A percentile compares a stretch with the other conserved stretches of the same genome.
phyloP scores from a whole-genome alignment of 768 basidiomycete genomes.

The Pulveroboletus sp. region DNA sequence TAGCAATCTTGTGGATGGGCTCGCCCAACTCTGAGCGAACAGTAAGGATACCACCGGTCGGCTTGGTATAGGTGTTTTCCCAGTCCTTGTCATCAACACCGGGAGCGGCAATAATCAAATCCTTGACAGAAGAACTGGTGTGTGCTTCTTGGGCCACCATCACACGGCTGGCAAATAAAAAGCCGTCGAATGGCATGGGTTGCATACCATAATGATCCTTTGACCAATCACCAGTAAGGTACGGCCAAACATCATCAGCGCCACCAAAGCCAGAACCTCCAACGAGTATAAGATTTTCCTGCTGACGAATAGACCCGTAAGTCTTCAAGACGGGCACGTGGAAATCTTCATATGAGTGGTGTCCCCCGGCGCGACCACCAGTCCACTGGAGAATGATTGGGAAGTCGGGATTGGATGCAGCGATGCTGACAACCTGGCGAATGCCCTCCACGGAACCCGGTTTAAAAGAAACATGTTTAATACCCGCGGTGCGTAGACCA shows the following conservation, averaged over 20 bases:
- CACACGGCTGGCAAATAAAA: constrained; percentile 93
- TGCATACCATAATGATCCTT: constrained; percentile 75
- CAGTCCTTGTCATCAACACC: constrained; percentile 88
- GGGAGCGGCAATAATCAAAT: constrained; percentile 91
- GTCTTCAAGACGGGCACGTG: constrained; percentile 93
- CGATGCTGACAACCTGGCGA: constrained; percentile 95
- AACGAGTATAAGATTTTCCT: constrained; percentile 84
- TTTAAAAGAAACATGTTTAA: constrained; percentile 97
- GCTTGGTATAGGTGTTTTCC: constrained; percentile 93
- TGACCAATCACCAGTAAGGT: constrained; percentile 96
- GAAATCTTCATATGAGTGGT: constrained; percentile 98
- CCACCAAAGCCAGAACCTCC: constrained; percentile 96
- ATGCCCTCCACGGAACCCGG: constrained; percentile 98
- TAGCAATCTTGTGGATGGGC: constrained; percentile 99
- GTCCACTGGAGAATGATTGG: constrained; percentile 99
- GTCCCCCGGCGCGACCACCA: constrained; percentile 96
- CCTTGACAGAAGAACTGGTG: constrained; percentile 91
- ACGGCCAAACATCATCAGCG: constrained; percentile 94
- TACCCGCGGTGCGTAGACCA: constrained; percentile 76
- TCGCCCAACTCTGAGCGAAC: constrained; percentile 98
- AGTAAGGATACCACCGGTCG: constrained; percentile 94
- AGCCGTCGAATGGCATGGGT: constrained; percentile 98
- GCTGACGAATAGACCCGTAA: constrained; percentile 86
- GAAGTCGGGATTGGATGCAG: constrained; percentile 89
- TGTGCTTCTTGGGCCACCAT: constrained; percentile 99